Conservation (phyloP, 768 basidiomycete species). For the Candolleomyces aberdarensis region DNA sequence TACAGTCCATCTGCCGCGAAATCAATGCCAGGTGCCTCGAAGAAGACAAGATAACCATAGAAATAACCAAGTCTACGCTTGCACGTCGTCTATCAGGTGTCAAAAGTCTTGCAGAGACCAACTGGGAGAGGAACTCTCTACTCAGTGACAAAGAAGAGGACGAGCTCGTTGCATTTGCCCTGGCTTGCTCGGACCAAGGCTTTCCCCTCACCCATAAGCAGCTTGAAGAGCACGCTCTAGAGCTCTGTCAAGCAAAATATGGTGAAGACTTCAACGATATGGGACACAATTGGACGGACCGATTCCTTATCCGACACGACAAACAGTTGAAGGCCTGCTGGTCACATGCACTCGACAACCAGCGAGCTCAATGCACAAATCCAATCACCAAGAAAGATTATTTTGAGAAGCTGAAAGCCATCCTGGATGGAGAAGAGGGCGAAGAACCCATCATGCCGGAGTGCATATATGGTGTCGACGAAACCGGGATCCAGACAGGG, state of each 20-base stretch:
- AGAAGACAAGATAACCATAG: neutral
- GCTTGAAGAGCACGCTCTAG: neutral
- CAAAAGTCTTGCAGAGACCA: neutral
- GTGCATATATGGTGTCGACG: constrained; percentile 31
- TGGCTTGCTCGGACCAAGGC: neutral
- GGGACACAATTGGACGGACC: neutral
- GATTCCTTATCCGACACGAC: neutral
- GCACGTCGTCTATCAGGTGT: neutral
- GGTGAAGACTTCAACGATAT: neutral
- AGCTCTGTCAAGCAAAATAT: neutral
- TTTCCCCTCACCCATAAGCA: neutral
- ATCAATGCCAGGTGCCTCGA: neutral
- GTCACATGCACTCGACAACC: neutral
- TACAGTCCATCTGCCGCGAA: neutral
- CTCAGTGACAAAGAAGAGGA: neutral
- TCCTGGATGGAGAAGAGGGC: neutral
- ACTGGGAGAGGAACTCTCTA: neutral
- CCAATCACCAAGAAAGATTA: neutral
- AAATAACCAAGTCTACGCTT: neutral
- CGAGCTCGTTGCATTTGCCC: neutral
- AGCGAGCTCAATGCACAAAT: neutral
- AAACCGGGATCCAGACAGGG: constrained; percentile 28
- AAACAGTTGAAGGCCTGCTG: neutral
- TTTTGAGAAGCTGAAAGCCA: neutral
- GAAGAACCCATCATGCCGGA: constrained; percentile 8